Evolutionary conservation across 257 asterid genomes (phyloP), one percentile per base, ranked within the genome.

Genomic region (Datura wrightii): DNA sequence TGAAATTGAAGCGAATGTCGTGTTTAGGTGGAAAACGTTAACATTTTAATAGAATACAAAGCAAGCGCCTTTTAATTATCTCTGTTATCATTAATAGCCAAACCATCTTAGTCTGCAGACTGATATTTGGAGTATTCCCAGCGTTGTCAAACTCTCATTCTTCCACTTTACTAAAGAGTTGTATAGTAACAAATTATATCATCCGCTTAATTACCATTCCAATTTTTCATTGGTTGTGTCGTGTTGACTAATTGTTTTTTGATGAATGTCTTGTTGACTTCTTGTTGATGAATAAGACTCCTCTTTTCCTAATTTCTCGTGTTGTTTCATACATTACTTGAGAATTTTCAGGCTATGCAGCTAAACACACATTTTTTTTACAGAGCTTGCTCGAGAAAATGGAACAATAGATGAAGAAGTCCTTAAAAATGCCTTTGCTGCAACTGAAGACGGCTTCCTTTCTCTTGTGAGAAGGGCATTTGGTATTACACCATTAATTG

Each of bases 351-450:
- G 84, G 84, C 5, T 10, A 81, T 60, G 42, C 7, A 15, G 14
- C 59, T 84, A 85, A 85, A 85, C 14, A 8, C 37, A 13, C 52
- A 56, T 70, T 6, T 81, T 67, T 74, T 80, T 80, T 53, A 53
- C 93, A 95, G 99, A 85, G 83, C 88, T 87, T 82, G 95, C 97
- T 58, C 88, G 84, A 83, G 97, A 93, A 85, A 91, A 84, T 24
- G 91, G 97, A 84, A 84, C 82, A 8, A 86, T 95, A 52, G 86
- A 91, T 3, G 95, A 90, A 84, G 93, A 91, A n/a, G 85, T 89
- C 24, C 88, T 95, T 11, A 83, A 24, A 81, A 88, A 85, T 6
- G 94, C 98, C 58, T 84, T 92, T 34, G 80, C 93, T 52, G 93
- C 89, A 76, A 94, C 97, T 48, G 98, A 95, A 85, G 91, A 88